Percentiles rank a stretch among this genome's conserved stretches.
These are phyloP conservation scores for Microsporum audouinii DNA, from an alignment of 2,329 filamentous ascomycete genomes.

Conservation along the genomic window DNA sequence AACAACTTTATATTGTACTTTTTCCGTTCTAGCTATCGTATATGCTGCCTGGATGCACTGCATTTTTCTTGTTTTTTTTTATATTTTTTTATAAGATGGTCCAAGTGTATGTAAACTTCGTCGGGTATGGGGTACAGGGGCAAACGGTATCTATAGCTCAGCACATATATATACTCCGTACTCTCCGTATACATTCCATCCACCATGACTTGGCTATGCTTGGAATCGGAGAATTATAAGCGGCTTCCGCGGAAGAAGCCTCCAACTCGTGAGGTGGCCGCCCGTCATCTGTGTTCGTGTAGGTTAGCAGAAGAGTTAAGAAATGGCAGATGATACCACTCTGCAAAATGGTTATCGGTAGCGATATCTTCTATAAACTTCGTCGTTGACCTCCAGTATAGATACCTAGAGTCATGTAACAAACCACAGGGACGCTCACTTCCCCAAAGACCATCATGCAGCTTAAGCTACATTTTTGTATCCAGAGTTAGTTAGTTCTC, in stretches of 20 bases:
- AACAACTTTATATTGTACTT: neutral
- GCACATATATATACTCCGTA: neutral
- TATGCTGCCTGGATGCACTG: neutral
- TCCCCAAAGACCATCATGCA: neutral
- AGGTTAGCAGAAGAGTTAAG: neutral
- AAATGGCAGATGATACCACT: neutral
- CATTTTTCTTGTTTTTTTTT: neutral
- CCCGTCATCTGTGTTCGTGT: neutral
- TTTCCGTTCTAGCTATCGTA: neutral
- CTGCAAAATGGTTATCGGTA: neutral
- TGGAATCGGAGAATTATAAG: neutral
- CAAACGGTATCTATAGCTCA: neutral
- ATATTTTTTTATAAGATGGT: neutral
- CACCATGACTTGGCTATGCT: neutral
- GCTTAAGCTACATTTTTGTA: neutral
- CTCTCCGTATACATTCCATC: neutral
- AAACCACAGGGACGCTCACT: neutral
- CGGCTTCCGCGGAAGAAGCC: neutral
- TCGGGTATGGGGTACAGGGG: neutral
- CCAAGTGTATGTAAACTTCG: neutral
- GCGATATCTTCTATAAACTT: neutral
- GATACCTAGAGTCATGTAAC: neutral
- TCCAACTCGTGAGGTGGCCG: neutral
- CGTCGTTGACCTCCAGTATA: too few relatives aligned
- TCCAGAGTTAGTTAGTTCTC: too few relatives aligned